phyloP scores from a whole-genome alignment of 805 yeast genomes.

The Starmerella sirachaensis region DNA sequence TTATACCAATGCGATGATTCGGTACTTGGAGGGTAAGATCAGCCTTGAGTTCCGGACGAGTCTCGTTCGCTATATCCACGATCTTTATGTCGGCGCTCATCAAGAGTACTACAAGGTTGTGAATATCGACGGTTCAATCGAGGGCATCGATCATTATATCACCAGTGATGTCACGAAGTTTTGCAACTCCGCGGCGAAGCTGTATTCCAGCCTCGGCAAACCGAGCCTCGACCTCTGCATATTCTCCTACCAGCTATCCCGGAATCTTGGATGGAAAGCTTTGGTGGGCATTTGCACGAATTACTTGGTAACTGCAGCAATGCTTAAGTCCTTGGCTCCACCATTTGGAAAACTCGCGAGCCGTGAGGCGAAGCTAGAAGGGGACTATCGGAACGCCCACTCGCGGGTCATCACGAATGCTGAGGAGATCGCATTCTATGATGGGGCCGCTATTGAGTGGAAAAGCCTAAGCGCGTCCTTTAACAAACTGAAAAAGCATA shows the following conservation, averaged over 20 bases:
- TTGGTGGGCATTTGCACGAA: slow-evolving; percentile 69
- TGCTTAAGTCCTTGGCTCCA: slow-evolving; percentile 66
- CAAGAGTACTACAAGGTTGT: slow-evolving; percentile 74
- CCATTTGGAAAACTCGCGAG: slow-evolving; percentile 71
- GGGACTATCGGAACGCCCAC: slow-evolving; percentile 78
- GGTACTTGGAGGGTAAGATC: slow-evolving; percentile 60
- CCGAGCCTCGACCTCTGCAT: slow-evolving; percentile 78
- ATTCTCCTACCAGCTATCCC: slow-evolving; percentile 72
- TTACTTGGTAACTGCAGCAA: slow-evolving; percentile 66
- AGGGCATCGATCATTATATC: slow-evolving; percentile 75
- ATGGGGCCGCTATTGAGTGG: slow-evolving; percentile 74
- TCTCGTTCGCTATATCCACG: slow-evolving; percentile 76
- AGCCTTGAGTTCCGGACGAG: slow-evolving; percentile 77
- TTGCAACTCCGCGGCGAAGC: slow-evolving; percentile 65
- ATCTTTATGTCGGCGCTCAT: slow-evolving; percentile 67
- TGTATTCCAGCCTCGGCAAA: slow-evolving; percentile 82
- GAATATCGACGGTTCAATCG: slow-evolving; percentile 40
- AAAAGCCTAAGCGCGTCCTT: slow-evolving; percentile 50
- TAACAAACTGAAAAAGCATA: slow-evolving; percentile 42
- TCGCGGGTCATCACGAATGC: slow-evolving; percentile 74
- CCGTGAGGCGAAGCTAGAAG: slow-evolving; percentile 65
- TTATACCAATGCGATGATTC: slow-evolving; percentile 82
- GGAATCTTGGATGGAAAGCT: slow-evolving; percentile 78
- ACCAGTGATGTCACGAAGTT: slow-evolving; percentile 76
- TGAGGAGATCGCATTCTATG: slow-evolving; percentile 89